Evolutionary conservation across 306 rosid genomes (phyloP).

Genomic region (Rosa multiflora): DNA sequence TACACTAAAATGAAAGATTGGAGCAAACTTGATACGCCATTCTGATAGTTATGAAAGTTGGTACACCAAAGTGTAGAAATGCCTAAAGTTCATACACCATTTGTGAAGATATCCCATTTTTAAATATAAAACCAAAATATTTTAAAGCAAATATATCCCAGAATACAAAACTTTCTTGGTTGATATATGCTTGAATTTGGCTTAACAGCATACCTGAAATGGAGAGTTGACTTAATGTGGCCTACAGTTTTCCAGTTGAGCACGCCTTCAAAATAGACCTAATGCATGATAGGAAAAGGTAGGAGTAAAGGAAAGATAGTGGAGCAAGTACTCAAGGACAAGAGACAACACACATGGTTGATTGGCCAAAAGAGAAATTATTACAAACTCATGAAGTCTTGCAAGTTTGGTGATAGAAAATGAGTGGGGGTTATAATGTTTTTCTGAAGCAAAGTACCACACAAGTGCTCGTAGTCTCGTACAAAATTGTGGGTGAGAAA

Average conservation of each 20-base stretch:
- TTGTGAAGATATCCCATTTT: too few relatives aligned
- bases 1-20: too few relatives aligned
- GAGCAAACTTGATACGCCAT: too few relatives aligned
- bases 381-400: conserved; percentile 17
- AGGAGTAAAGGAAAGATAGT: conserved; percentile 5
- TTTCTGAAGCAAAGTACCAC: conserved; percentile 4
- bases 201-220: not conserved
- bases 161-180: not conserved
- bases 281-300: conserved; percentile 10
- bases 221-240: not conserved
- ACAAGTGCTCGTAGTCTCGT: conserved; percentile 21
- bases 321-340: conserved; percentile 21
- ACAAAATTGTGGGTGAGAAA: conserved; percentile 20
- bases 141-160: too few relatives aligned
- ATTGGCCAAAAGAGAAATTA: conserved; percentile 18
- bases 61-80: too few relatives aligned
- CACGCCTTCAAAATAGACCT: not conserved
- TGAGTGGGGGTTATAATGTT: conserved; percentile 7
- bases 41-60: too few relatives aligned
- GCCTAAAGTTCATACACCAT: too few relatives aligned
- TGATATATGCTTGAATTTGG: not conserved
- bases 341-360: conserved; percentile 21
- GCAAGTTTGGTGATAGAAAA: not conserved
- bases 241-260: conserved; percentile 1
- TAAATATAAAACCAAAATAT: too few relatives aligned